Evolutionary conservation across 2,329 filamentous ascomycete genomes (phyloP).

Genomic region (Exophiala calicioides): DNA sequence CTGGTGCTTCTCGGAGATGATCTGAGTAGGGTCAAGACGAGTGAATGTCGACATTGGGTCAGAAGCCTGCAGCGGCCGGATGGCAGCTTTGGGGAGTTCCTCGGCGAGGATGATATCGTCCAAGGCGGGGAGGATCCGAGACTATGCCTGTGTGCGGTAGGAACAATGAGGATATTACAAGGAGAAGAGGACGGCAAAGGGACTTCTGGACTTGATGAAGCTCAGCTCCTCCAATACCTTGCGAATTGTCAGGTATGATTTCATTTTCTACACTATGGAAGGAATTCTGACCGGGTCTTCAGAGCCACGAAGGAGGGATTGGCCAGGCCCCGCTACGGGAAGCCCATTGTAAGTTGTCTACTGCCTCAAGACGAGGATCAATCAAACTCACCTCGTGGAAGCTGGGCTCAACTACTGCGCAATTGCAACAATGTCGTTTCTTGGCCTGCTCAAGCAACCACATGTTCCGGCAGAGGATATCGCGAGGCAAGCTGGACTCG

Average conservation of each 20-base stretch:
- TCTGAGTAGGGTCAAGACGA: slow-evolving; percentile 66
- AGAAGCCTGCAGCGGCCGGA: slow-evolving; percentile 73
- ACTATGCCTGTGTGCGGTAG: slow-evolving; percentile 82
- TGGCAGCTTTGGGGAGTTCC: slow-evolving; percentile 86
- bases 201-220: slow-evolving; percentile 72
- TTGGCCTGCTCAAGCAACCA: slow-evolving; percentile 15
- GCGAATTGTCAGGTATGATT: slow-evolving; percentile 58
- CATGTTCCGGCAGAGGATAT: slow-evolving; percentile 36
- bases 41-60: slow-evolving; percentile 72
- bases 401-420: slow-evolving; percentile 91
- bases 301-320: slow-evolving; percentile 84
- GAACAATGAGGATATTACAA: slow-evolving; percentile 74
- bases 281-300: slow-evolving; percentile 20
- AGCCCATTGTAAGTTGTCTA: slow-evolving; percentile 66
- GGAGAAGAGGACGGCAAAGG: slow-evolving; percentile 59
- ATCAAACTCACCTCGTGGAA: slow-evolving; percentile 39
- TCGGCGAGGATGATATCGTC: slow-evolving; percentile 55
- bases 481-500: slow-evolving; percentile 40
- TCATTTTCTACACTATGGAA: neutral
- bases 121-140: slow-evolving; percentile 74
- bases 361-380: slow-evolving; percentile 4
- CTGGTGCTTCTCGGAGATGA: slow-evolving; percentile 68
- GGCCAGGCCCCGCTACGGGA: slow-evolving; percentile 77
- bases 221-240: slow-evolving; percentile 70
- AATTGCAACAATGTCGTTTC: slow-evolving; percentile 59